Evolutionary conservation across 176 grass and related monocot species (phyloP), one percentile per base, ranked within the genome.

Genomic region (Echinochloa phyllopogon): DNA sequence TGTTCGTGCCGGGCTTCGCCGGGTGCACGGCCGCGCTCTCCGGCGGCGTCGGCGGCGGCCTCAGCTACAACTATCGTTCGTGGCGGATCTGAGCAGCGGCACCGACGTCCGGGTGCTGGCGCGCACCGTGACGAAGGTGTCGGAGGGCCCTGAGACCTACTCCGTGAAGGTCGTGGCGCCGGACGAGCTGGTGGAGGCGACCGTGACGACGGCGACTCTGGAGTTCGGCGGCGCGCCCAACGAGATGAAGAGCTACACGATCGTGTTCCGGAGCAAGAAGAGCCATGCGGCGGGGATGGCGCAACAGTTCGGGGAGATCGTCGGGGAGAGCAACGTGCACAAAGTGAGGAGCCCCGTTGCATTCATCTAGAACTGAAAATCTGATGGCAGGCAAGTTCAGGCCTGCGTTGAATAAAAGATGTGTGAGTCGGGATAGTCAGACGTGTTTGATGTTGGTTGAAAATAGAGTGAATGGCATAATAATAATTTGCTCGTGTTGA

Each of bases 61-160:
- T 91, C 66, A 91, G 91, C 83, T 94, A 94, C 86, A 33, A 1
- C 86, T 88, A 17, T 84, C 92, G n/a, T 84, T 94, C 43, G 86
- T 75, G 14, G 83, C 88, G 23, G 58, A 41, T 0, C 88, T 91
- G 72, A 33, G 29, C 1, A 33, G 29, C 29, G 29, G 29, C 29
- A 33, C 29, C 29, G 29, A 33, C 29, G 29, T 1, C 29, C 29
- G 29, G 29, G 59, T 66, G 1, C 20, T 80, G 42, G 79, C 49
- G 50, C 70, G 77, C 33, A 88, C 58, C 14, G 40, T 90, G 77
- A 90, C 47, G 4, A 88, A 79, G 73, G 88, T 94, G 27, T 88
- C 82, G 8, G 65, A 86, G 65, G 42, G 43, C 6, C 41, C 82
- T 2, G 88, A 90, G 85, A 86, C 45, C 1, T 94, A 94, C 41